Percentiles rank a stretch among this genome's conserved stretches.
Conservation (phyloP, 2,329 filamentous ascomycete genomes). For the Nothopassalora personata region DNA sequence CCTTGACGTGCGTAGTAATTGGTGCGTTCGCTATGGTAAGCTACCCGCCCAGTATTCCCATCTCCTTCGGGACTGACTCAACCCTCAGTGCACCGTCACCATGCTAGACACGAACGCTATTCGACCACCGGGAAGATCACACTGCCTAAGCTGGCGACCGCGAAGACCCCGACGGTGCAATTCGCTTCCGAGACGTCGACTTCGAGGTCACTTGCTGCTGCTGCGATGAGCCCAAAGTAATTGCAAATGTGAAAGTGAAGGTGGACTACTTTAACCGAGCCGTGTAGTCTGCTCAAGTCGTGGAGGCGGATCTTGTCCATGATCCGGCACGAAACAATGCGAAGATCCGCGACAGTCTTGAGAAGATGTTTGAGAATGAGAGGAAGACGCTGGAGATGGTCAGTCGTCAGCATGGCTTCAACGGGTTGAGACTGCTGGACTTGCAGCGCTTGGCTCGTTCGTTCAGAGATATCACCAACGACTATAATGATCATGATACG, state of each 20-base stretch:
- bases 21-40: constrained; percentile 1
- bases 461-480: background rate
- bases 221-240: background rate
- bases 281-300: background rate
- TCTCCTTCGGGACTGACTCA: too few relatives aligned
- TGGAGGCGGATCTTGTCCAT: background rate
- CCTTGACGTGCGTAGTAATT: constrained; percentile 1
- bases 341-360: background rate
- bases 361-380: constrained; percentile 2
- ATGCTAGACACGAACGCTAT: background rate
- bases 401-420: constrained; percentile 1
- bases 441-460: background rate
- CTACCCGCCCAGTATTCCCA: too few relatives aligned
- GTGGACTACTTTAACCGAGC: background rate
- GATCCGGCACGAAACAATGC: background rate
- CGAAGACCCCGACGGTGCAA: background rate
- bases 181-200: constrained; percentile 2
- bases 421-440: constrained; percentile 3
- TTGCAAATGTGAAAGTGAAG: background rate
- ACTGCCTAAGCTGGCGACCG: background rate
- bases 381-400: background rate
- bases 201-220: constrained; percentile 6
- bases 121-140: constrained; percentile 1
- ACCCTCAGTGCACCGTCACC: too few relatives aligned
- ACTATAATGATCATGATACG: background rate